Evolutionary conservation across 306 rosid genomes (phyloP), one percentile per base, ranked within the genome.

Genomic region (Quercus berberidifolia): DNA sequence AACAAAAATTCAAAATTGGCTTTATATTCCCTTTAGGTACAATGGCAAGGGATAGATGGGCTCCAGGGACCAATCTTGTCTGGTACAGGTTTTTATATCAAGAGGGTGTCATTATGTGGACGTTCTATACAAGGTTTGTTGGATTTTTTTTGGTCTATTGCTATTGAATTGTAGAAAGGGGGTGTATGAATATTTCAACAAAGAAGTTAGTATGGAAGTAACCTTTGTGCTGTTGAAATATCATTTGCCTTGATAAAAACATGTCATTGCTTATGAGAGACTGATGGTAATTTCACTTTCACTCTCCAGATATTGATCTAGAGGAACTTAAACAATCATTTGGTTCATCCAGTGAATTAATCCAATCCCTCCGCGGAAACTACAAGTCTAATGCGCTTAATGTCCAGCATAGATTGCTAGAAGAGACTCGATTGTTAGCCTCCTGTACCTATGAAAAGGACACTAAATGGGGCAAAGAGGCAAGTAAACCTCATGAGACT

Each of bases 401-500:
- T 54, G 74, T 15, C 38, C 55, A 41, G 17, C 55, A 83, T 71
- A 38, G 68, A 69, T 76, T 52, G 64, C 77, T 56, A 30, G 71
- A 78, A 78, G 88, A 88, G 78, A 30, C 81, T 70, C 82, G 78
- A 69, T 70, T 86, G 17, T 67, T 92, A 79, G 91, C 92, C 63
- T 88, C 94, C n/a, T 87, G 87, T 79, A 55, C 80, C 31, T 90
- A 82, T 75, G 97, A 87, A 86, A 74, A 30, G 67, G 76, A 78
- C 76, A 88, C 85, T 56, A 80, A 90, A 88, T 92, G 92, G 94
- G 97, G 94, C 31, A 58, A 90, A 83, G 87, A 87, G 83, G 97
- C 75, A 52, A 72, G 82, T 73, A 56, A 59, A 69, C 59, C 56
- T 58, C 19, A 73, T 57, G 13, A 55, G 23, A 5, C 46, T 41